These are phyloP conservation scores for Vinca minor DNA, from an alignment of 257 asterid species.

Conservation along the genomic window DNA sequence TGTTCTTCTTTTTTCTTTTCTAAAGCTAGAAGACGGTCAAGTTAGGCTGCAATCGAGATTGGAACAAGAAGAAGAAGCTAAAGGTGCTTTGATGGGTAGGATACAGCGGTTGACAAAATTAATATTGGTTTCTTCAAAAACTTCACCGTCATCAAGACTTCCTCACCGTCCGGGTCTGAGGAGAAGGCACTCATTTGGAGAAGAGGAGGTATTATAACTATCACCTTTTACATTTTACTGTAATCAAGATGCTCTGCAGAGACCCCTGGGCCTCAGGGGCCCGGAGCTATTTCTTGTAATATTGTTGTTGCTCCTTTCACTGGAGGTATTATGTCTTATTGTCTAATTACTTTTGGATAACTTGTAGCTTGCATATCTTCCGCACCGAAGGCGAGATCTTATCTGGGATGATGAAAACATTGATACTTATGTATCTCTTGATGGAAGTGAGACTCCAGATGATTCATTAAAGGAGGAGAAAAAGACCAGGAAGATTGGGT, in stretches of 20 bases:
- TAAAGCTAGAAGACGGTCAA: slow-evolving; percentile 98
- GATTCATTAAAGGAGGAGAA: slow-evolving; percentile 68
- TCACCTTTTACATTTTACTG: background rate
- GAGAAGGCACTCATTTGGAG: slow-evolving; percentile 98
- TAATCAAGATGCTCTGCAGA: background rate
- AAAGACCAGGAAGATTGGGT: slow-evolving; percentile 74
- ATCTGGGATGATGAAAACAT: slow-evolving; percentile 73
- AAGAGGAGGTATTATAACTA: slow-evolving; percentile 70
- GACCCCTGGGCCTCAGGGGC: background rate
- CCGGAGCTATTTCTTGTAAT: background rate
- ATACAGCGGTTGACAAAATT: slow-evolving; percentile 92
- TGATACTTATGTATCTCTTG: slow-evolving; percentile 58
- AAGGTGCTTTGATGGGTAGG: slow-evolving; percentile 94
- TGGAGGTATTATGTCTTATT: background rate
- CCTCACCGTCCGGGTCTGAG: slow-evolving; percentile 65
- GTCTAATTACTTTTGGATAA: slow-evolving; percentile 1
- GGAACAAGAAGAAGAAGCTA: slow-evolving; percentile 99
- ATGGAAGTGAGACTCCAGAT: slow-evolving; percentile 57
- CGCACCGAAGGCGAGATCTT: slow-evolving; percentile 90
- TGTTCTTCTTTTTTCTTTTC: slow-evolving; percentile 24
- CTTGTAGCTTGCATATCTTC: slow-evolving; percentile 94
- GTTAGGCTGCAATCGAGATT: slow-evolving; percentile 92
- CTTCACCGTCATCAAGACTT: slow-evolving; percentile 69
- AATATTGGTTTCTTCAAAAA: slow-evolving; percentile 87
- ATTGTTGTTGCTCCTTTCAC: background rate